phyloP scores from a whole-genome alignment of 441 rosid species.

The Hura crepitans region DNA sequence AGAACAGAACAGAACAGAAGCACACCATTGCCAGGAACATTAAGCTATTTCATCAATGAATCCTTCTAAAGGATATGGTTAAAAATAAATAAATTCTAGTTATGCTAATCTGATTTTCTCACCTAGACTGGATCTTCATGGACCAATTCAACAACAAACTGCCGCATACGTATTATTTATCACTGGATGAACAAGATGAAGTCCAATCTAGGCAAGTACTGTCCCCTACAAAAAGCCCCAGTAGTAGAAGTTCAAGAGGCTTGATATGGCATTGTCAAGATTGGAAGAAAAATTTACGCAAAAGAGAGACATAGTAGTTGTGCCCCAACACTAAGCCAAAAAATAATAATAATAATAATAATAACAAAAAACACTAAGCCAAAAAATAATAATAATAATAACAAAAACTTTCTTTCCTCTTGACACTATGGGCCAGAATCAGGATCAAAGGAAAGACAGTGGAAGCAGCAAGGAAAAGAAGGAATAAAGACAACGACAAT shows the following conservation, averaged over 20 bases:
- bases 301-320: background rate
- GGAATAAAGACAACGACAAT: conserved; percentile 12
- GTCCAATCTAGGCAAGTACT: no score
- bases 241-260: background rate
- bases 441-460: conserved; percentile 12
- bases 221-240: background rate
- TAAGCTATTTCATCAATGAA: conserved; percentile 2
- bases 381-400: no score
- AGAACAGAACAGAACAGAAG: conserved; percentile 9
- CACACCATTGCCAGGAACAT: conserved; percentile 14
- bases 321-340: background rate
- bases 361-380: no score
- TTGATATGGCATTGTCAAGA: background rate
- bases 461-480: conserved; percentile 13
- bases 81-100: background rate
- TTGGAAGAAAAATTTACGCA: no score
- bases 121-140: no score
- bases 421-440: conserved; percentile 11
- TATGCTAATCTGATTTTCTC: background rate
- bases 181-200: no score
- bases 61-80: background rate
- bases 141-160: no score
- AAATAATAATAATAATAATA: no score
- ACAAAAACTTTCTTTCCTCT: conserved; percentile 13
- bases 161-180: no score